phyloP scores from a whole-genome alignment of 495 filamentous ascomycete genomes.

The Aspergillus cristatus region DNA sequence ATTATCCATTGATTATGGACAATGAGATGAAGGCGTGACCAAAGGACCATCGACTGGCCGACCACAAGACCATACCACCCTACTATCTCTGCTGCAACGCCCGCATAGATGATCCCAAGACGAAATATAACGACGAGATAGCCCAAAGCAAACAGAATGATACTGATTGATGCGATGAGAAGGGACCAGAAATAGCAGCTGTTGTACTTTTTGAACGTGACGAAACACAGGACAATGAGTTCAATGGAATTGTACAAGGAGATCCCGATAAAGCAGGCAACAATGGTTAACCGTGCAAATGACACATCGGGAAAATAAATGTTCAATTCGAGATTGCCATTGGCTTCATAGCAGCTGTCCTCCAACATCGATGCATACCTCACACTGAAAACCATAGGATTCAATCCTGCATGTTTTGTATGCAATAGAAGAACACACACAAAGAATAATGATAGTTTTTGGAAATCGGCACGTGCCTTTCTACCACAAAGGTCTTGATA shows the following conservation, averaged over 20 bases:
- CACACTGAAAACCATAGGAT: too few relatives aligned
- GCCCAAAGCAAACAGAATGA: slow-evolving; percentile 44
- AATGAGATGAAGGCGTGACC: slow-evolving; percentile 50
- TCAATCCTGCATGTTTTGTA: too few relatives aligned
- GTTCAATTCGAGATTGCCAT: too few relatives aligned
- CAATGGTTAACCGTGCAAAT: too few relatives aligned
- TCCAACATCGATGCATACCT: too few relatives aligned
- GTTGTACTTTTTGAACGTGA: slow-evolving; percentile 39
- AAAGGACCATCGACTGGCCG: slow-evolving; percentile 54
- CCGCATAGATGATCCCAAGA: slow-evolving; percentile 19
- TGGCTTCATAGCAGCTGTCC: too few relatives aligned
- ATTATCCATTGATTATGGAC: slow-evolving; percentile 33
- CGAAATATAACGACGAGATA: slow-evolving; percentile 46
- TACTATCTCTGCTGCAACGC: slow-evolving; percentile 29
- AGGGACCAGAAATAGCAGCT: slow-evolving; percentile 49
- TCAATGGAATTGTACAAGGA: slow-evolving; percentile 43
- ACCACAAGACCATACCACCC: slow-evolving; percentile 55
- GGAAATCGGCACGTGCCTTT: too few relatives aligned
- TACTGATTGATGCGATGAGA: slow-evolving; percentile 38
- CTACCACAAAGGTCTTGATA: too few relatives aligned
- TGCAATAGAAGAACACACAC: too few relatives aligned
- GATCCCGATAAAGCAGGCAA: slow-evolving; percentile 25
- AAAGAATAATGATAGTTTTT: too few relatives aligned
- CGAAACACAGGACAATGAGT: slow-evolving; percentile 37
- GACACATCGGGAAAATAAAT: too few relatives aligned